These are phyloP conservation scores for Blastobotrys indianensis DNA, from an alignment of 1,139 yeast species.

Conservation along the genomic window DNA sequence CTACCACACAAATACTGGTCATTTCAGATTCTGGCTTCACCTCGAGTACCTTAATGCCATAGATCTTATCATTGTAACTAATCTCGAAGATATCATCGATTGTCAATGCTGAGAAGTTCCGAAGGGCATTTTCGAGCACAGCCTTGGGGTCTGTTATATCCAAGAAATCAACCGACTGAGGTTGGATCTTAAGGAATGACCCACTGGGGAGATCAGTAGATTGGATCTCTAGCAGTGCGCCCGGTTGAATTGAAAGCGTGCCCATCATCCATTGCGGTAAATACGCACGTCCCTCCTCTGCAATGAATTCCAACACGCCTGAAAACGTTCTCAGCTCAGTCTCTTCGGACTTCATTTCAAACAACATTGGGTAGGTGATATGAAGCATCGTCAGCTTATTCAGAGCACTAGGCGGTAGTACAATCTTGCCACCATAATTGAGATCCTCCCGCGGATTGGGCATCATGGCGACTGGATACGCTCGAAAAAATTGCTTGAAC, in stretches of 20 bases:
- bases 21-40: constrained; percentile 68
- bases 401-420: constrained; percentile 88
- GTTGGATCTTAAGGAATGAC: constrained; percentile 84
- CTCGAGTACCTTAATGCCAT: constrained; percentile 79
- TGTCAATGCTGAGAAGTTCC: constrained; percentile 85
- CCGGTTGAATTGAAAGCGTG: constrained; percentile 67
- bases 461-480: constrained; percentile 91
- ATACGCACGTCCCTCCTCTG: constrained; percentile 95
- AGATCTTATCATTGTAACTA: constrained; percentile 72
- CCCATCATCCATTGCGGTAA: constrained; percentile 97
- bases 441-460: constrained; percentile 73
- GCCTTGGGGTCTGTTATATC: constrained; percentile 96
- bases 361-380: constrained; percentile 93
- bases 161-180: constrained; percentile 87
- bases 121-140: constrained; percentile 82
- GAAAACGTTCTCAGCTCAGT: constrained; percentile 62
- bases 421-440: constrained; percentile 94
- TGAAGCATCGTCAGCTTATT: constrained; percentile 82
- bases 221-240: constrained; percentile 64
- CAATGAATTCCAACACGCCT: constrained; percentile 93
- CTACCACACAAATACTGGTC: constrained; percentile 85
- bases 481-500: constrained; percentile 79
- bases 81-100: constrained; percentile 82
- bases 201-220: constrained; percentile 83
- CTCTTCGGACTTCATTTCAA: constrained; percentile 68